Conservation (phyloP, 169 alveolate species). For the Plasmodium relictum region DNA sequence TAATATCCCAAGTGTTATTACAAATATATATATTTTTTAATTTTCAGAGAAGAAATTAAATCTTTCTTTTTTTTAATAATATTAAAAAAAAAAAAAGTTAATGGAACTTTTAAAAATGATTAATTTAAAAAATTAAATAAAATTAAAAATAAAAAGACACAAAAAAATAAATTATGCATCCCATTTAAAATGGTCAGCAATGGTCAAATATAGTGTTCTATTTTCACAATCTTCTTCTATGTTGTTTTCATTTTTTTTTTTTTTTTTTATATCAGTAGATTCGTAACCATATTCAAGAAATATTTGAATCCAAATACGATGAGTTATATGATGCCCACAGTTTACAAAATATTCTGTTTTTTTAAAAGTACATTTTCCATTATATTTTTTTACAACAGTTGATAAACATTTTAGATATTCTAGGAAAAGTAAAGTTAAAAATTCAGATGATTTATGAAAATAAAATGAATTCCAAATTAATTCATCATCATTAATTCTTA, state of each 20-base stretch:
- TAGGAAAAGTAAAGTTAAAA: conserved; percentile 48
- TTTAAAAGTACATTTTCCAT: conserved; percentile 60
- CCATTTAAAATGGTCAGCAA: conserved; percentile 86
- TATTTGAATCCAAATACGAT: conserved; percentile 86
- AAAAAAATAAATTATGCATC: conserved; percentile 56
- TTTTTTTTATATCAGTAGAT: neutral
- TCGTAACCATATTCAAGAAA: conserved; percentile 83
- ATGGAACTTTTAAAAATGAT: too few relatives aligned
- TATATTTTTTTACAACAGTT: conserved; percentile 27
- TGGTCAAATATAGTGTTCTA: conserved; percentile 80
- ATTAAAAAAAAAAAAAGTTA: too few relatives aligned
- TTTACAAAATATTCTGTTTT: conserved; percentile 85
- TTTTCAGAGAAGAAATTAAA: too few relatives aligned
- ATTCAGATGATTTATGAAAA: conserved; percentile 43
- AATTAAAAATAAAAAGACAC: too few relatives aligned
- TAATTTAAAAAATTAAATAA: too few relatives aligned
- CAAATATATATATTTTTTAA: too few relatives aligned
- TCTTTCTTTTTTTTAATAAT: too few relatives aligned
- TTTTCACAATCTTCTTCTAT: conserved; percentile 70
- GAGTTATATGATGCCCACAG: conserved; percentile 85
- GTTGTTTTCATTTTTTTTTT: conserved; percentile 6
- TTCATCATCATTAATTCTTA: conserved; percentile 80
- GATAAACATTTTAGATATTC: conserved; percentile 74
- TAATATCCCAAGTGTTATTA: too few relatives aligned
- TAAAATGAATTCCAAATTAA: conserved; percentile 63